Evolutionary conservation across 129 eudicot genomes (phyloP).

Genomic region (Pseudognaphalium luteoalbum): DNA sequence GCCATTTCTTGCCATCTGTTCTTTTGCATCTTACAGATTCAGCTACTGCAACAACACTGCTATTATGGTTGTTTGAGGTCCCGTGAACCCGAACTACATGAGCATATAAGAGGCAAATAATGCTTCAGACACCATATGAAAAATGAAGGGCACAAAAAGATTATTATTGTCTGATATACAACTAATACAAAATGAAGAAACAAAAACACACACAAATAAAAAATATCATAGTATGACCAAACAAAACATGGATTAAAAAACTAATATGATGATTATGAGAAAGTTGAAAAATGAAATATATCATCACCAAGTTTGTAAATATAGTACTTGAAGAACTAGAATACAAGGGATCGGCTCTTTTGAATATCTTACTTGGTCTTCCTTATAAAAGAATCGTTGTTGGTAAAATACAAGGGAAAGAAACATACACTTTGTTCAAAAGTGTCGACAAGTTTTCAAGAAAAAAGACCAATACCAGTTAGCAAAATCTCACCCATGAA

Average conservation of each 20-base stretch:
- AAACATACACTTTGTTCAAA: neutral
- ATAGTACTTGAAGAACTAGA: no score
- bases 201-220: no score
- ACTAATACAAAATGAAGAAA: neutral
- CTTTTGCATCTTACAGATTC: conserved; percentile 53
- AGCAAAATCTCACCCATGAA: neutral
- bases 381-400: no score
- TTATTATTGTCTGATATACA: neutral
- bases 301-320: no score
- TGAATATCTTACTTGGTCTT: neutral
- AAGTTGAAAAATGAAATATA: neutral
- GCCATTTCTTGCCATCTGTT: conserved; percentile 68
- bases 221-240: neutral
- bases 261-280: neutral
- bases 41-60: neutral
- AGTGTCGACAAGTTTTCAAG: neutral
- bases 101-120: neutral
- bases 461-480: neutral
- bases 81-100: conserved; percentile 10
- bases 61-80: neutral
- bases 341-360: no score
- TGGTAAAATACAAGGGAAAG: neutral
- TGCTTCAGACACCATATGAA: neutral
- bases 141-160: neutral
- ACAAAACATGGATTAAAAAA: neutral